Percentiles rank a stretch among this genome's conserved stretches.
Conservation (phyloP, 352 stramenopile species). For the Chrysophaeum taylorii region DNA sequence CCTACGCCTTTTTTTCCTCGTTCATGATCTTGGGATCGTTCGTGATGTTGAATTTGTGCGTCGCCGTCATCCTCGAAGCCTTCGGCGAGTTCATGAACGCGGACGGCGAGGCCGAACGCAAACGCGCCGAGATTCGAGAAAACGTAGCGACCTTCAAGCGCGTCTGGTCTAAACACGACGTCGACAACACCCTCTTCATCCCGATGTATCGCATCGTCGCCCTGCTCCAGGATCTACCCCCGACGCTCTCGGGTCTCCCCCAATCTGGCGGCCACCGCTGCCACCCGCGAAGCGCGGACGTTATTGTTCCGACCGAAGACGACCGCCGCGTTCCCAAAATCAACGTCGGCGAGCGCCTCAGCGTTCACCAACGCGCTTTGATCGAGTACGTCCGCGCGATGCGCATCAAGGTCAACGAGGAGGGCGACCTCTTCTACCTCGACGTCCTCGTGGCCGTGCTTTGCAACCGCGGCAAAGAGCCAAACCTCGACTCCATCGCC, state of each 20-base stretch:
- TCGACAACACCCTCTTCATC: conserved; percentile 22
- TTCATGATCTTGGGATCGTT: conserved; percentile 56
- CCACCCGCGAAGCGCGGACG: too few relatives aligned
- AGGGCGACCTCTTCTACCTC: conserved; percentile 22
- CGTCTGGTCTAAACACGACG: conserved; percentile 20
- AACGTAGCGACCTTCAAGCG: conserved; percentile 18
- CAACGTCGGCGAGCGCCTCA: too few relatives aligned
- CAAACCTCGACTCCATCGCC: conserved; percentile 2
- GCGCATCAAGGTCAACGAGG: conserved; percentile 23
- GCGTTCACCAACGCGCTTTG: background rate
- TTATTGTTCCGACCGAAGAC: too few relatives aligned
- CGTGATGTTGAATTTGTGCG: conserved; percentile 61
- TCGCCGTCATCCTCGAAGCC: conserved; percentile 61
- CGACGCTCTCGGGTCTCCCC: conserved; percentile 14
- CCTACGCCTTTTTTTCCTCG: conserved; percentile 55
- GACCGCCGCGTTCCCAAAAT: too few relatives aligned
- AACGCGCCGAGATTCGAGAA: conserved; percentile 3
- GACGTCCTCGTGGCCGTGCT: conserved; percentile 19
- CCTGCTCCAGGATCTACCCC: conserved; percentile 17
- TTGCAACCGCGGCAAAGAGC: background rate
- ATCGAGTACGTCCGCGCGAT: conserved; percentile 18
- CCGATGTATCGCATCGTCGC: conserved; percentile 1
- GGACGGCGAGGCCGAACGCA: conserved; percentile 11
- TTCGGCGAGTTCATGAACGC: conserved; percentile 44
- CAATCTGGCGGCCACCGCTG: background rate